Evolutionary conservation across 768 basidiomycete genomes (phyloP).

Genomic region (Tricholoma terreum): DNA sequence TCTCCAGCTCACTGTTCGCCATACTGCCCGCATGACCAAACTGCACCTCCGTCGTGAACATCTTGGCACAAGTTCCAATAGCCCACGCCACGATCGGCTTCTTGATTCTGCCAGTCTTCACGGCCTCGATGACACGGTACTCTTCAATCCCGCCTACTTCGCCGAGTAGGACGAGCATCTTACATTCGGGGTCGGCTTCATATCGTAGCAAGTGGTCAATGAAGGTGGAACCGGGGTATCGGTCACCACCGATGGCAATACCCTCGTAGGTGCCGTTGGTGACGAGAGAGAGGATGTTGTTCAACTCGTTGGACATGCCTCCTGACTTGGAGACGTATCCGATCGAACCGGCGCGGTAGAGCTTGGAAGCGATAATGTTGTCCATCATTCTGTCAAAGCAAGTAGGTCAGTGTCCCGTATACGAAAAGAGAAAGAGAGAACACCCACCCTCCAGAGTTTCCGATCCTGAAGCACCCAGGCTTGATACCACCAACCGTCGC

Average conservation of each 20-base stretch:
- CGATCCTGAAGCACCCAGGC: conserved; percentile 99
- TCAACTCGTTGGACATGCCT: conserved; percentile 99
- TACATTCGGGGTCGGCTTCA: conserved; percentile 95
- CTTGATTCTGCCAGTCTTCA: conserved; percentile 88
- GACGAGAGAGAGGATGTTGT: conserved; percentile 95
- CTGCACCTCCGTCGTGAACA: conserved; percentile 99
- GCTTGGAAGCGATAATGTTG: conserved; percentile 98
- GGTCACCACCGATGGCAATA: conserved; percentile 99
- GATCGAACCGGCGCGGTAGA: conserved; percentile 95
- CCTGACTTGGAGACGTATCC: conserved; percentile 99
- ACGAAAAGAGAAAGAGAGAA: neutral
- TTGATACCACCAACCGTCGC: conserved; percentile 99
- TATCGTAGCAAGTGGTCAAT: conserved; percentile 98
- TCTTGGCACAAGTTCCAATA: conserved; percentile 99
- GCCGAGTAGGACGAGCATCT: conserved; percentile 97
- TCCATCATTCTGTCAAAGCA: conserved; percentile 85
- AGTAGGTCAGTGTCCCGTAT: conserved; percentile 4
- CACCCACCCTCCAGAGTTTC: conserved; percentile 93
- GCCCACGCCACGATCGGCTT: conserved; percentile 99
- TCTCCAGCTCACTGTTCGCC: conserved; percentile 97
- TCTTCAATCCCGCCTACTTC: conserved; percentile 99
- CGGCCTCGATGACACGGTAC: conserved; percentile 98
- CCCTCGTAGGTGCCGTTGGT: conserved; percentile 99
- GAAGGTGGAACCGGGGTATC: conserved; percentile 97
- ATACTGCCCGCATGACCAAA: conserved; percentile 98